Conservation (phyloP, 2,329 filamentous ascomycete species). For the Nemania diffusa region DNA sequence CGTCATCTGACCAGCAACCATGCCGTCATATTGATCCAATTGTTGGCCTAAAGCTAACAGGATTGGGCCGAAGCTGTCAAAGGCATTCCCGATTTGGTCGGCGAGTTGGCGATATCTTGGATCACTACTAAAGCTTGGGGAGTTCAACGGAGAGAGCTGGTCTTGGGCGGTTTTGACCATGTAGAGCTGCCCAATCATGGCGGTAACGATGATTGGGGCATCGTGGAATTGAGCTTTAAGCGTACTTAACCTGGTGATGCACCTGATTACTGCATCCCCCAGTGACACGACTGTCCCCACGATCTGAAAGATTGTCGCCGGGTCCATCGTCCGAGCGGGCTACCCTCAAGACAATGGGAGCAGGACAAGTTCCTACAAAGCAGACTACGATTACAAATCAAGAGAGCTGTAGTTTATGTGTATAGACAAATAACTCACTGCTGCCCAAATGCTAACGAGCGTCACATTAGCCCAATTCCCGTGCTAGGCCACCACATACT, state of each 20-base stretch:
- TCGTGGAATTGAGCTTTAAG: constrained; percentile 34
- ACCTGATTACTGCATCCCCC: constrained; percentile 35
- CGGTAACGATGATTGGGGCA: constrained; percentile 34
- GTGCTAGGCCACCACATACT: neutral
- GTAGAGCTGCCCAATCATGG: constrained; percentile 38
- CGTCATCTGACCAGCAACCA: constrained; percentile 5
- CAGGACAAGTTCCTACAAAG: neutral
- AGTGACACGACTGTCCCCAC: constrained; percentile 34
- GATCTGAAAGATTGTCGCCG: constrained; percentile 34
- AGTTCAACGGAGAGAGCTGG: constrained; percentile 29
- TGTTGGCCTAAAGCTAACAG: constrained; percentile 25
- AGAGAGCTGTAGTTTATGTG: neutral
- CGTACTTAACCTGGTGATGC: constrained; percentile 32
- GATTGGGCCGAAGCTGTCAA: constrained; percentile 62
- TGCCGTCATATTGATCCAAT: constrained; percentile 22
- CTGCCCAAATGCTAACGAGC: neutral
- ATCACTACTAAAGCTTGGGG: constrained; percentile 1
- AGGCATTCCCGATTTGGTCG: constrained; percentile 29
- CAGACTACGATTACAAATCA: neutral
- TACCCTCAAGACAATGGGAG: neutral
- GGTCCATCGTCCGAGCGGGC: constrained; percentile 30
- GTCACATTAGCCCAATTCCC: neutral
- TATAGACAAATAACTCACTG: neutral
- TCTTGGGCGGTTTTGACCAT: constrained; percentile 34
- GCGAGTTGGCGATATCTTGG: constrained; percentile 36